These are phyloP conservation scores for Canavalia ensiformis DNA, from an alignment of 306 rosid genomes.

Conservation along the genomic window DNA sequence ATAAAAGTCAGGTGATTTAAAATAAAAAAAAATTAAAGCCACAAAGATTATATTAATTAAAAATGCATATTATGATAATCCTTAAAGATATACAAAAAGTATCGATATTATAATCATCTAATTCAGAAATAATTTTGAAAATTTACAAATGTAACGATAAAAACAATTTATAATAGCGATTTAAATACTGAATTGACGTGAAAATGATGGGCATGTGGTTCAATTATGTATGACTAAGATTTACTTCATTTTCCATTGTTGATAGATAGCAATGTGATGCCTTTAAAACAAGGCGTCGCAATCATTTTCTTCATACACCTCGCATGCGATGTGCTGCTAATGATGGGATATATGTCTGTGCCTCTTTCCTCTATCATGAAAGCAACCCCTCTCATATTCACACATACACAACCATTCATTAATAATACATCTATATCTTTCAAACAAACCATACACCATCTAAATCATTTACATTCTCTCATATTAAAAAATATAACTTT, in stretches of 20 bases:
- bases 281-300: not conserved
- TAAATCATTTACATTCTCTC: too few relatives aligned
- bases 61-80: too few relatives aligned
- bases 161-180: not conserved
- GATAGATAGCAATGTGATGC: constrained; percentile 1
- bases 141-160: too few relatives aligned
- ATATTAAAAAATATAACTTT: too few relatives aligned
- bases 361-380: not conserved
- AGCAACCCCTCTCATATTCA: not conserved
- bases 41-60: too few relatives aligned
- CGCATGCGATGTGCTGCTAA: constrained; percentile 23
- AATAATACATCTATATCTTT: too few relatives aligned
- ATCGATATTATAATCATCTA: too few relatives aligned
- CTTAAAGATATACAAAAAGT: too few relatives aligned
- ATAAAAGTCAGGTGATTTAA: too few relatives aligned
- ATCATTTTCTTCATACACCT: constrained; percentile 24
- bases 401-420: too few relatives aligned
- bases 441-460: not conserved
- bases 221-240: constrained; percentile 15
- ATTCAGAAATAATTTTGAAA: not conserved
- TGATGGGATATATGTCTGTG: constrained; percentile 22
- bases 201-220: not conserved
- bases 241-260: not conserved
- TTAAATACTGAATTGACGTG: not conserved
- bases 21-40: too few relatives aligned